Base-by-base conservation (phyloP, 1,139 yeast species). In the Kodamaea derodonti region DNA sequence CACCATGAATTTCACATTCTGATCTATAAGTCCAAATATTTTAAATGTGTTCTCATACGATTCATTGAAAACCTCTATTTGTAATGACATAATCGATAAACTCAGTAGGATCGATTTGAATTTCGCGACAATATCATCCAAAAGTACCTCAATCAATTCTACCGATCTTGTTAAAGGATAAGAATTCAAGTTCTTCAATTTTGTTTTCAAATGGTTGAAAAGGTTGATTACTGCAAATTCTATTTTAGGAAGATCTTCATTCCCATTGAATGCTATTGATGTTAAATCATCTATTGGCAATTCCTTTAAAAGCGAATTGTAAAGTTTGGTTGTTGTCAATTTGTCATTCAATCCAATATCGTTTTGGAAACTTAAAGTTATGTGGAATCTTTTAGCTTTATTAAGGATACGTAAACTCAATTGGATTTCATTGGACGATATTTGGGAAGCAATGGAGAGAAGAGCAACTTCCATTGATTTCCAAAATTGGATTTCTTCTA, bases 401-500 rank as follows among this genome's bases (percentile, higher is more conserved):
- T 78, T 75, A 37, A 90, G 65, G 1, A 85, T 61, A 3, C 75
- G 77, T 15, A 87, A 57, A 0, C 95, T 77, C n/a, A 73, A 53
- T 17, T 60, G 62, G 1, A 86, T 75, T 23, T 76, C 80, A 0
- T 70, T 67, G 0, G 77, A 63, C 8, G 69, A 57, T 2, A 84
- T 57, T 52, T 87, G 96, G 2, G 65, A 65, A 34, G 75, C 74
- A 1, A 86, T 67, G 4, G 79, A 65, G 4, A 51, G 42, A 24
- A 90, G 60, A 0, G 88, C 81, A 1, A 61, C 54, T 48, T 85
- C 94, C 67, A 85, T 69, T 0, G 87, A 75, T 15, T 67, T 64
- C 97, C 97, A 90, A 48, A 85, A 90, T 34, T 72, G 76, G 10
- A 84, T 69, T 50, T 90, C 97, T 35, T 84, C 92, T 1, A 64